Evolutionary conservation across 176 grass and related monocot species (phyloP), one percentile per base, ranked within the genome.

Genomic region (Panicum miliaceum): DNA sequence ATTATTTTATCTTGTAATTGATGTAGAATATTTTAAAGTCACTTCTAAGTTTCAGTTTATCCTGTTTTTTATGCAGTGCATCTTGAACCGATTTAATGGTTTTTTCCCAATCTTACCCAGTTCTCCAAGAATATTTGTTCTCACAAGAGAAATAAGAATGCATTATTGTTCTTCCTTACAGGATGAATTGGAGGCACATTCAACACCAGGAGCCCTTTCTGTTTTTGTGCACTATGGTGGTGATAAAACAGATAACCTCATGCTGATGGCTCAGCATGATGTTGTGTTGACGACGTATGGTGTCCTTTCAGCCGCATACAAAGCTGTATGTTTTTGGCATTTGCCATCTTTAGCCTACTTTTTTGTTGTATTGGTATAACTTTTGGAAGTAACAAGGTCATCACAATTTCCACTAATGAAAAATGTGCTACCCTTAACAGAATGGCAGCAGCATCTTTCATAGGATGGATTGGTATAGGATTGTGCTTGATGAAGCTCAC

Each of bases 401-500:
- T 81, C 8, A 64, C 11, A 41, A 27, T 58, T 52, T 81, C 81
- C 22, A 63, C 53, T 86, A 46, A 68, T 58, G 43, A 8, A 18
- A 74, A 86, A 81, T 64, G 20, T 53, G 18, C 11, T 65, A 62
- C 45, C 16, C 20, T 74, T 85, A 66, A 54, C 84, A 97, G 95
- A 84, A 84, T 81, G 14, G 29, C 34, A 82, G 81, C 70, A 97
- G 88, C 76, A 85, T 94, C 50, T 97, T 97, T 82, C 90, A 97
- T 60, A 90, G 58, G 64, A 65, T 93, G 59, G 78, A 93, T 82
- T 94, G 95, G 95, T 73, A 93, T 81, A 93, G 95, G 91, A 68
- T 97, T 48, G 92, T 97, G 38, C 83, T 97, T 71, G 92, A 97
- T 90, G 95, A 97, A 87, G 95, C 92, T 8, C 95, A 97, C 67